These are phyloP conservation scores for Didymella sp. DNA, from an alignment of 2,329 filamentous ascomycete species.

Conservation along the genomic window DNA sequence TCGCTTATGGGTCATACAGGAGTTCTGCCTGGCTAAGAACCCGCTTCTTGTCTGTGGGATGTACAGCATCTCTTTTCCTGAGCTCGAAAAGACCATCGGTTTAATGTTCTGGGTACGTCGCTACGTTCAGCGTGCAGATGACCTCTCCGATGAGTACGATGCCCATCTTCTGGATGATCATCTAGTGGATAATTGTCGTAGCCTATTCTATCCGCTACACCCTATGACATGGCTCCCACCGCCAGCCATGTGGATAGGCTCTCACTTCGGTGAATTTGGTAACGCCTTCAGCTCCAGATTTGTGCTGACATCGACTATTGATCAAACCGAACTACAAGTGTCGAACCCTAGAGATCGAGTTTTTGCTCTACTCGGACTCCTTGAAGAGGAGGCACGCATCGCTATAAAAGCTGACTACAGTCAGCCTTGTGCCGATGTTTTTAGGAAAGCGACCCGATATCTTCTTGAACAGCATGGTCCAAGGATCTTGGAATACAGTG, in stretches of 20 bases:
- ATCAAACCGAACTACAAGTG: neutral
- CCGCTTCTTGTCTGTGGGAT: neutral
- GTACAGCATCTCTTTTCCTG: neutral
- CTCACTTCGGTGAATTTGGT: no score
- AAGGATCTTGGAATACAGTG: neutral
- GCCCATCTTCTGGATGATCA: neutral
- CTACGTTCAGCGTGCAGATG: no score
- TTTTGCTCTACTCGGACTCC: neutral
- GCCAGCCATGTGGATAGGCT: neutral
- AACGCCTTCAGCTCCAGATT: neutral
- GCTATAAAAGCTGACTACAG: neutral
- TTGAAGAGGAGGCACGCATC: neutral
- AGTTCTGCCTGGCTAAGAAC: neutral
- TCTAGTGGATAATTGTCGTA: neutral
- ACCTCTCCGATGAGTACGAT: no score
- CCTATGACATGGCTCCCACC: neutral
- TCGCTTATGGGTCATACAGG: neutral
- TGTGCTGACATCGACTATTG: no score
- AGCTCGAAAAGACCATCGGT: neutral
- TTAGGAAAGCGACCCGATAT: neutral
- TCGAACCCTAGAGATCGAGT: neutral
- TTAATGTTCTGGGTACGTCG: no score
- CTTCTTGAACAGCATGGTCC: neutral
- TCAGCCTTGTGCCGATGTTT: neutral
- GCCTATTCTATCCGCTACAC: no score